Evolutionary conservation across 1,284 basidiomycete species (phyloP).

Genomic region (Apiotrichum laibachii): DNA sequence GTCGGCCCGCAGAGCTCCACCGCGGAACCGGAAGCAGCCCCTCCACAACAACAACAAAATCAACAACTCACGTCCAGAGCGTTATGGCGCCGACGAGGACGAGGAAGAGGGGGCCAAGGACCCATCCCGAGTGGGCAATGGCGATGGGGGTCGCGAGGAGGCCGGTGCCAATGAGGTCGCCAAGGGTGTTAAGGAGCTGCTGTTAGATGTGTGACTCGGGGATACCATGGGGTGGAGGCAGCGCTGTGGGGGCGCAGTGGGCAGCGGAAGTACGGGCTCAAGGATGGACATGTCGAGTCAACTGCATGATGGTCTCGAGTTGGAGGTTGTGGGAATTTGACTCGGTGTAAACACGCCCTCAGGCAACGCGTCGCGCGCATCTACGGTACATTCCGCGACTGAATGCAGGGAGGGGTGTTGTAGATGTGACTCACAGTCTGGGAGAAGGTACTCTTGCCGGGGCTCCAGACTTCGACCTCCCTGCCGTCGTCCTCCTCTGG

Average conservation of each 20-base stretch:
- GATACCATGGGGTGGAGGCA: neutral
- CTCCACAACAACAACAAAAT: too few relatives aligned
- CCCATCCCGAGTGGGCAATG: slow-evolving; percentile 81
- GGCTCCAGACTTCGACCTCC: slow-evolving; percentile 42
- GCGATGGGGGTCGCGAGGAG: slow-evolving; percentile 84
- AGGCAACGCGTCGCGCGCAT: too few relatives aligned
- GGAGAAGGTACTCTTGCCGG: slow-evolving; percentile 68
- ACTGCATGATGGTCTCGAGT: too few relatives aligned
- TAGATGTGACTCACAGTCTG: slow-evolving; percentile 63
- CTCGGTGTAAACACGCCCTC: too few relatives aligned
- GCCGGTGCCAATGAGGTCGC: slow-evolving; percentile 79
- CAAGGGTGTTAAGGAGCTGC: slow-evolving; percentile 80
- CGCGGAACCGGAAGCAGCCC: too few relatives aligned
- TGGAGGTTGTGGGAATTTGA: too few relatives aligned
- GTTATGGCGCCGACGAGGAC: slow-evolving; percentile 70
- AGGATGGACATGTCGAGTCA: too few relatives aligned
- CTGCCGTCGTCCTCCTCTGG: slow-evolving; percentile 22
- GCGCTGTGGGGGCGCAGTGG: neutral
- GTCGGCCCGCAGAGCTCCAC: too few relatives aligned
- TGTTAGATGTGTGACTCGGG: neutral
- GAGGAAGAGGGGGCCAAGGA: slow-evolving; percentile 68
- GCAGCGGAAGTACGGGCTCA: too few relatives aligned
- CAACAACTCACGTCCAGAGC: slow-evolving; percentile 71
- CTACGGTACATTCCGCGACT: too few relatives aligned
- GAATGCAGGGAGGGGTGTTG: neutral